Conservation (phyloP, 768 basidiomycete species). For the Imleria badia region DNA sequence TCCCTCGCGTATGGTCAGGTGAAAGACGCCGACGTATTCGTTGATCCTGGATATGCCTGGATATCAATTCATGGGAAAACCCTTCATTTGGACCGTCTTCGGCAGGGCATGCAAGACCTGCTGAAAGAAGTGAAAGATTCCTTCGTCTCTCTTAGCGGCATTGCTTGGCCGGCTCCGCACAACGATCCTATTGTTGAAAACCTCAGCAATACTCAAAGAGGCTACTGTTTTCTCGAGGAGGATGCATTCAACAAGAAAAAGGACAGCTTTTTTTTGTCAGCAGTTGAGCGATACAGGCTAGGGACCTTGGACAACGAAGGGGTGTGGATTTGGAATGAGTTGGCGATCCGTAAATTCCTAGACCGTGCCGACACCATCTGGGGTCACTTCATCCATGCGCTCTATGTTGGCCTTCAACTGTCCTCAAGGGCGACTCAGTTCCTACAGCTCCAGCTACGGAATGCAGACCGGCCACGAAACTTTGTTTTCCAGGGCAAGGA, state of each 20-base stretch:
- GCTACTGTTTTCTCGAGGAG: not conserved
- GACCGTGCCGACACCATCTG: not conserved
- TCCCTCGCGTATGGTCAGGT: not conserved
- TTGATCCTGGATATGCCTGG: not conserved
- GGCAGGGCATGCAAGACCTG: not conserved
- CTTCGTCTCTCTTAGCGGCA: not conserved
- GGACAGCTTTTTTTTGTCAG: not conserved
- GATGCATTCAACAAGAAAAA: not conserved
- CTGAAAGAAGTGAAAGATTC: not conserved
- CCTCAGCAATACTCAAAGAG: not conserved
- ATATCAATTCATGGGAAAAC: not conserved
- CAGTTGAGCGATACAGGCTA: not conserved
- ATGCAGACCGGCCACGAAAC: not conserved
- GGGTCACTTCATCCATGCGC: not conserved
- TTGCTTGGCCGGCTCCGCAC: not conserved
- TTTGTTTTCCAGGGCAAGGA: not conserved
- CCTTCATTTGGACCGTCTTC: not conserved
- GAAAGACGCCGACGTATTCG: not conserved
- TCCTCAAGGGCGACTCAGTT: constrained; percentile 1
- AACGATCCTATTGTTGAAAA: not conserved
- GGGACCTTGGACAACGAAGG: not conserved
- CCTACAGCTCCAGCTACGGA: constrained; percentile 4
- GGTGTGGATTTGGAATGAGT: not conserved
- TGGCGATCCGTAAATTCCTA: not conserved
- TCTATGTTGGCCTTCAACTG: constrained; percentile 1